These are phyloP conservation scores for Fraxinus baroniana DNA, from an alignment of 305 asterid genomes.

Conservation along the genomic window DNA sequence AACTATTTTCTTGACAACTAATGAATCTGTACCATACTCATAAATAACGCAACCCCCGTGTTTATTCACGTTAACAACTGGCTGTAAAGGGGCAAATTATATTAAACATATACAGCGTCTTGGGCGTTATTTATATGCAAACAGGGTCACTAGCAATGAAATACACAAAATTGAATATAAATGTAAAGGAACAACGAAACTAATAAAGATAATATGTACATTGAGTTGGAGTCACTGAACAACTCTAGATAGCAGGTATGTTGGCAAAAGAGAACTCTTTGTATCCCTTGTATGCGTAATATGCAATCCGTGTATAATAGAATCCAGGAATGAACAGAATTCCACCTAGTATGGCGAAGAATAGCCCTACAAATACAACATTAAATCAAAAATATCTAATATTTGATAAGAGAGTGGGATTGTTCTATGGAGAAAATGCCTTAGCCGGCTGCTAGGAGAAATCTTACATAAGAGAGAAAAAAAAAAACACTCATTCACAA, in stretches of 20 bases:
- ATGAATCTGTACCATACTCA: neutral
- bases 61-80: neutral
- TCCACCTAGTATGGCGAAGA: conserved; percentile 83
- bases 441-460: no score
- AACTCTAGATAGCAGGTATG: conserved; percentile 75
- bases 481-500: neutral
- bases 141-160: neutral
- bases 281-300: conserved; percentile 94
- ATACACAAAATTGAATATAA: conserved; percentile 10
- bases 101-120: conserved; percentile 1
- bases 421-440: neutral
- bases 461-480: no score
- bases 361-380: conserved; percentile 49
- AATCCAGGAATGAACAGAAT: conserved; percentile 85
- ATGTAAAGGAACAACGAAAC: conserved; percentile 15
- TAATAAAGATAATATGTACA: conserved; percentile 50
- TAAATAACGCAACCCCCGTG: neutral
- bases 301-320: conserved; percentile 85
- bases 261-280: conserved; percentile 90
- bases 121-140: conserved; percentile 26
- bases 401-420: neutral
- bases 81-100: neutral
- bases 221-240: conserved; percentile 23
- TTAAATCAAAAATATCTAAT: neutral
- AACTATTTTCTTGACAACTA: neutral